phyloP scores from a whole-genome alignment of 169 alveolate species.

The Eimeria sp. region DNA sequence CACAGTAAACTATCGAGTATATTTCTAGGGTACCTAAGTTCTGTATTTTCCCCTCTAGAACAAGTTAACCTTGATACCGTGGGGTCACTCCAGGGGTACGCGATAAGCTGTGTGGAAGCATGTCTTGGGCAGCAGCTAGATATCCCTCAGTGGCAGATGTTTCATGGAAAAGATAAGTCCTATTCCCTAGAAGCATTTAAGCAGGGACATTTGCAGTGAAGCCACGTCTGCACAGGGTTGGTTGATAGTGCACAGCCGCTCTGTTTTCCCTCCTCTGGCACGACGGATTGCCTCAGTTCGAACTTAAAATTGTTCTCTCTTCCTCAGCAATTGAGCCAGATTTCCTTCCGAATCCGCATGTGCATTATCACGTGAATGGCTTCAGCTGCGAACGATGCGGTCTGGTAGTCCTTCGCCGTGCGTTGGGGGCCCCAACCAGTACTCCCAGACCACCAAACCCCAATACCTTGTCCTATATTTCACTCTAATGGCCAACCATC shows the following conservation, averaged over 20 bases:
- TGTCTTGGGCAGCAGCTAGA: constrained; percentile 3
- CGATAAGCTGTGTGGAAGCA: not conserved
- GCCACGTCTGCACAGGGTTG: not conserved
- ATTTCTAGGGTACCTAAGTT: not conserved
- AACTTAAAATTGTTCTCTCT: not conserved
- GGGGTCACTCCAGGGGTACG: constrained; percentile 45
- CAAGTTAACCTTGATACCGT: not conserved
- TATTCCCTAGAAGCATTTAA: not conserved
- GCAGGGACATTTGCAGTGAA: not conserved
- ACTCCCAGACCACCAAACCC: not conserved
- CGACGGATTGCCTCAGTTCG: not conserved
- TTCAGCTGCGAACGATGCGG: not conserved
- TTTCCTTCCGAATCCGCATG: not conserved
- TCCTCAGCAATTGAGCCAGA: not conserved
- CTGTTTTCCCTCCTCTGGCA: not conserved
- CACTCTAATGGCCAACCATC: not conserved
- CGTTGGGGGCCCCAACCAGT: constrained; percentile 24
- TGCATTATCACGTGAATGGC: not conserved
- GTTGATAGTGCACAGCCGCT: constrained; percentile 37
- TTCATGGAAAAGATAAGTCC: not conserved
- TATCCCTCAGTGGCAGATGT: not conserved
- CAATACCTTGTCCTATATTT: not conserved
- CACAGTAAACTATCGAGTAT: not conserved
- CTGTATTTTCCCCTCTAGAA: not conserved
- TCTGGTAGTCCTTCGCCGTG: not conserved